Base-by-base conservation (phyloP, 495 filamentous ascomycete species). In the Friedmanniomyces endolithicus region DNA sequence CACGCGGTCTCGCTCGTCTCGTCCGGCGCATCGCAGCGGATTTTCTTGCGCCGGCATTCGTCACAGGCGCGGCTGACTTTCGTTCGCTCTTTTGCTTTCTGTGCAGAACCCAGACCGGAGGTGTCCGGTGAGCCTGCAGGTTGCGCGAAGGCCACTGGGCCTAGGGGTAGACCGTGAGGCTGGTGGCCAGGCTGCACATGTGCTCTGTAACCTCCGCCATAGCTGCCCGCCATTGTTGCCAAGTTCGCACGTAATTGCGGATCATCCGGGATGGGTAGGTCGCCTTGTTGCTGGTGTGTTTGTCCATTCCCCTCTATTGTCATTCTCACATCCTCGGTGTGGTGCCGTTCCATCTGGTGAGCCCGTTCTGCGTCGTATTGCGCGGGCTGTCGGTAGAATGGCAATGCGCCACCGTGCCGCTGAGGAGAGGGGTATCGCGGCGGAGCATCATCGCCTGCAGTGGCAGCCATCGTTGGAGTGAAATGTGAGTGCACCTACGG, bases 21-120 rank as follows among this genome's bases (percentile, higher is more conserved):
- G 11, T 83, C 83, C 54, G 80, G 82, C 6, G 88, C 87, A 74
- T 96, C 90, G 62, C 90, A 97, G 63, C 89, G 86, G 59, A 96
- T 89, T 77, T 97, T 97, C 68, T 96, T 97, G 49, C 90, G 78
- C 48, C 90, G 79, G 64, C 90, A 97, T 64, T 97, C 90, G 68
- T 97, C 90, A 59, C 90, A 97, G 0, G 90, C 90, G 24, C 90
- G 76, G 1, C 90, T 95, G 0, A 94, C 89, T 69, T 97, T 97
- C 0, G 86, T 86, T 55, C 90, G 75, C 66, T 94, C 94, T 20
- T 54, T 58, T 27, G 22, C 41, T 27, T 50, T 49, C 17, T 41
- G 37, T 19, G 14, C 19, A 11, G 46, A 17, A n/a, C 16, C 47
- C 11, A 37, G 23, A 1, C 27, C 17, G 7, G 29, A 12, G 17